Percentiles rank a stretch among this genome's conserved stretches.
These are phyloP conservation scores for Oryza australiensis DNA, from an alignment of 176 grass and related monocot species.

Conservation along the genomic window DNA sequence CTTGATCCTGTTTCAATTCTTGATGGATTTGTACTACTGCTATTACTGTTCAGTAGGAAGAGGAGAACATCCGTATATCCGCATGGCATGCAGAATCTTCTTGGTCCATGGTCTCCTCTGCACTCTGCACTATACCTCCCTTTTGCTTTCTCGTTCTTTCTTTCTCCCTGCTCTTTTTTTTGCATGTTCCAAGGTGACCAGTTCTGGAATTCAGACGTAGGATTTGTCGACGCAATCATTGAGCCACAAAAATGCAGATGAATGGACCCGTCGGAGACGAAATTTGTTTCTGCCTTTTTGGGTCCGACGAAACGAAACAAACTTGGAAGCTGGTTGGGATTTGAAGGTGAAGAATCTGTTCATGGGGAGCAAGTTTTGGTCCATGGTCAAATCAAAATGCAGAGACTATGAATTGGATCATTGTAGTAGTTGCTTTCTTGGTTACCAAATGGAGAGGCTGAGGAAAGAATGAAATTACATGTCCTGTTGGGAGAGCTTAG, in stretches of 20 bases:
- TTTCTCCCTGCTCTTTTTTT: background rate
- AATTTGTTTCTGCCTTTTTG: background rate
- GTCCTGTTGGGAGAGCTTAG: background rate
- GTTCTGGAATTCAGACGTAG: background rate
- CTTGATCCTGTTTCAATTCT: background rate
- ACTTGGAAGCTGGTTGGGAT: background rate
- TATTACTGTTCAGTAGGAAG: background rate
- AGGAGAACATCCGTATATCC: background rate
- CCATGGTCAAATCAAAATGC: background rate
- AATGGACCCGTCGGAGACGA: background rate
- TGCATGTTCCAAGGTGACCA: constrained; percentile 7
- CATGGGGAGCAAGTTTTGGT: background rate
- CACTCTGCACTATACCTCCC: background rate
- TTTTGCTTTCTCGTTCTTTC: constrained; percentile 37
- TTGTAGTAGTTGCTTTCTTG: background rate
- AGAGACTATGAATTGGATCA: background rate
- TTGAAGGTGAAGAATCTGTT: background rate
- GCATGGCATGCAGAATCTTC: background rate
- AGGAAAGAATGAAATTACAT: background rate
- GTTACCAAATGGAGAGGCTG: background rate
- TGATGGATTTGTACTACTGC: background rate
- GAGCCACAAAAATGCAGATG: background rate
- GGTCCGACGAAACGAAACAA: background rate
- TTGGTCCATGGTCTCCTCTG: constrained; percentile 30
- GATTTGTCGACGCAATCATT: constrained; percentile 12